Evolutionary conservation across 2,329 filamentous ascomycete genomes (phyloP).

Genomic region (Fusarium burgessii): DNA sequence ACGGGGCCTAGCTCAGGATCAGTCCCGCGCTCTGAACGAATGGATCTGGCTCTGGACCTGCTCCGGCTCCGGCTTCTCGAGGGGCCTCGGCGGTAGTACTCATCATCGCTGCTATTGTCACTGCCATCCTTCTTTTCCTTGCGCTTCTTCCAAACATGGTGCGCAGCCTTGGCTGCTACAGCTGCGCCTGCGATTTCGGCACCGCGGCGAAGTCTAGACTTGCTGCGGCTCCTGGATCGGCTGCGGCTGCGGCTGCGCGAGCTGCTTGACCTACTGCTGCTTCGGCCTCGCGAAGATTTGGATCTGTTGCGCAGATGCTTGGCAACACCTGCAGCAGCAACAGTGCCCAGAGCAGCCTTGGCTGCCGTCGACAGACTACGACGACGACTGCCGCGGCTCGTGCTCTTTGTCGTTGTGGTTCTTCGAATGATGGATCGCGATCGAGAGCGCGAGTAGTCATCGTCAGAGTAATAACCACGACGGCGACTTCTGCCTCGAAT

Average conservation of each 20-base stretch:
- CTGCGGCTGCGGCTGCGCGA: conserved; percentile 37
- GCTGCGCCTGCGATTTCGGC: conserved; percentile 72
- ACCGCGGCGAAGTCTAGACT: conserved; percentile 63
- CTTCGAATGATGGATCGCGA: conserved; percentile 55
- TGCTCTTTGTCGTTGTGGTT: conserved; percentile 54
- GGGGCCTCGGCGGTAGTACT: conserved; percentile 52
- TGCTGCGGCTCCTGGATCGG: conserved; percentile 53
- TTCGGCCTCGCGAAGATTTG: conserved; percentile 50
- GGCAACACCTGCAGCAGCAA: conserved; percentile 68
- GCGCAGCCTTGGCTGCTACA: conserved; percentile 69
- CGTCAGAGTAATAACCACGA: conserved; percentile 56
- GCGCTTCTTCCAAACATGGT: conserved; percentile 70
- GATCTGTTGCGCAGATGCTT: conserved; percentile 69
- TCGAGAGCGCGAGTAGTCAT: conserved; percentile 58
- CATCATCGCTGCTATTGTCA: conserved; percentile 51
- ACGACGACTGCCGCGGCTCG: conserved; percentile 52
- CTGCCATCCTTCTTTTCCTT: conserved; percentile 69
- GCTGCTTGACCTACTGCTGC: conserved; percentile 41
- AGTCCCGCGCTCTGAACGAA: conserved; percentile 65
- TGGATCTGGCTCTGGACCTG: conserved; percentile 65
- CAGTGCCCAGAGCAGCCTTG: conserved; percentile 69
- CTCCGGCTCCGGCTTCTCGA: conserved; percentile 57
- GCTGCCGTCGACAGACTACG: conserved; percentile 63
- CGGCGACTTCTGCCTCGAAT: conserved; percentile 67
- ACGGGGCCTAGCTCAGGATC: conserved; percentile 73